phyloP scores from a whole-genome alignment of 345 rosid genomes.

The Populus tremula region DNA sequence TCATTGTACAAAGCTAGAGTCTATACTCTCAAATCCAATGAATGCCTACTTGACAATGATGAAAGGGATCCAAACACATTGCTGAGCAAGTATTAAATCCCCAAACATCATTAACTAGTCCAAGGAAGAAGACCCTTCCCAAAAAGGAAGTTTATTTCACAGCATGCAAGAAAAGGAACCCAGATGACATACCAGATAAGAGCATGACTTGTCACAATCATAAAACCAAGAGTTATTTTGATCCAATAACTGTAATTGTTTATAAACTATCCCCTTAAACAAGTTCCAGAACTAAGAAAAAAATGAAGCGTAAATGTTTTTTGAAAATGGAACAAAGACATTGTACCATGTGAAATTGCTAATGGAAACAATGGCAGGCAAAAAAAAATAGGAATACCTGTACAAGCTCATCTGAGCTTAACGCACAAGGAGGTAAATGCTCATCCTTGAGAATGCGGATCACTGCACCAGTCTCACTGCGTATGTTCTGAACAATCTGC shows the following conservation, averaged over 20 bases:
- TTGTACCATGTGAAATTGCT: background rate
- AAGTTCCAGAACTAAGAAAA: background rate
- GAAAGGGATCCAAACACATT: background rate
- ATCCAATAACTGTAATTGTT: background rate
- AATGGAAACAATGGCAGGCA: background rate
- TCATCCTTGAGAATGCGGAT: constrained; percentile 89
- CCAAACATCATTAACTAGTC: background rate
- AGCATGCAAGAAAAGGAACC: background rate
- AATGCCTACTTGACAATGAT: background rate
- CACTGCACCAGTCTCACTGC: constrained; percentile 85
- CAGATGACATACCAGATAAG: background rate
- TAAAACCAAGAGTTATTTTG: too few relatives aligned
- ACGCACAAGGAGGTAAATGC: constrained; percentile 80
- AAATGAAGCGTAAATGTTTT: background rate
- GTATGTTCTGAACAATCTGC: constrained; percentile 77
- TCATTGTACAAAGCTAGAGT: background rate
- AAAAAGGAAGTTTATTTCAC: background rate
- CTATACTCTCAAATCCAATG: background rate
- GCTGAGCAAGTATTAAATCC: background rate
- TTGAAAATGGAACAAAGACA: background rate
- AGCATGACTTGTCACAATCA: background rate
- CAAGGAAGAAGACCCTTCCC: background rate
- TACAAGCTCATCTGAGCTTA: constrained; percentile 85
- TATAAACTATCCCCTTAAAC: background rate
- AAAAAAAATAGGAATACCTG: constrained; percentile 47